These are phyloP conservation scores for Tetragonia tetragonoides DNA, from an alignment of 148 eudicot species.

Conservation along the genomic window DNA sequence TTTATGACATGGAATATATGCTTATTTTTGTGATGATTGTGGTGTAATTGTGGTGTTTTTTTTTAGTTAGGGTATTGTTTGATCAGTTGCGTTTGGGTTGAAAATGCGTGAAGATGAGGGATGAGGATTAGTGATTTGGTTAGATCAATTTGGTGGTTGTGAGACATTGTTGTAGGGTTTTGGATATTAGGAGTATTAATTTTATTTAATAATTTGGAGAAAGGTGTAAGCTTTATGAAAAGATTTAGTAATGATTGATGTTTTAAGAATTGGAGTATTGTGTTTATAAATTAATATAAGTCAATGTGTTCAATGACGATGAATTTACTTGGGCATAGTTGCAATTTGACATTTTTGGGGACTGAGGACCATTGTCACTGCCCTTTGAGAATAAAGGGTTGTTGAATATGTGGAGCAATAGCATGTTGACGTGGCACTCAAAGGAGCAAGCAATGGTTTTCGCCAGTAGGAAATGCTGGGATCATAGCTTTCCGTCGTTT, in stretches of 20 bases:
- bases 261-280: neutral
- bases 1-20: neutral
- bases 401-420: neutral
- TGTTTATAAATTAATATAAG: neutral
- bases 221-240: neutral
- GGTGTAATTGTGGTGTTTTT: neutral
- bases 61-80: neutral
- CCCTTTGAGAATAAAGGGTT: neutral
- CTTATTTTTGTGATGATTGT: neutral
- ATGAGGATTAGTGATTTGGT: neutral
- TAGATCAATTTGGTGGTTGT: neutral
- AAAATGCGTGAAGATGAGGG: neutral
- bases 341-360: neutral
- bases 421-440: neutral
- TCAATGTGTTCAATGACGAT: neutral
- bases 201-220: neutral
- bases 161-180: neutral
- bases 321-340: neutral
- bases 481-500: neutral
- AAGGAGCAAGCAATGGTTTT: neutral
- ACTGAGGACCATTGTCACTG: neutral
- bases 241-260: neutral
- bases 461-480: neutral
- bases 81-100: neutral
- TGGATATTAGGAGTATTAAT: neutral